Evolutionary conservation across 139 green algal genomes (phyloP).

Genomic region (Chlorella sp.): DNA sequence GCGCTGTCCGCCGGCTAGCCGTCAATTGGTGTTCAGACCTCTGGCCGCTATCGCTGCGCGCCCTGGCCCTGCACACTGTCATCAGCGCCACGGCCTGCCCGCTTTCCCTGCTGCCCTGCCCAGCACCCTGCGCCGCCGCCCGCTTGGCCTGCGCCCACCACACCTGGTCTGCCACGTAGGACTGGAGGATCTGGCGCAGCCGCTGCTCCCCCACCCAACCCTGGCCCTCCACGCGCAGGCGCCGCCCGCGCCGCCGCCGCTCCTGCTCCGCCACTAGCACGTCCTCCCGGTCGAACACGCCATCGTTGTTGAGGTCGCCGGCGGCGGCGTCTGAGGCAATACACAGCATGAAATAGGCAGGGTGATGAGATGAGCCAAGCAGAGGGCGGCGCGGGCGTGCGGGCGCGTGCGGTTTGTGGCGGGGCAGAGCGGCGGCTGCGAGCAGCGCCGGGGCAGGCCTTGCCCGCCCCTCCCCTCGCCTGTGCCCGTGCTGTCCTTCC

Average conservation of each 20-base stretch:
- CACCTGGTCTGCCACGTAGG: background rate
- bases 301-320: background rate
- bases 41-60: background rate
- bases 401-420: too few relatives aligned
- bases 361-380: background rate
- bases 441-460: too few relatives aligned
- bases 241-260: background rate
- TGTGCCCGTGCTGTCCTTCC: too few relatives aligned
- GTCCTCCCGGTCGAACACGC: background rate
- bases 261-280: background rate
- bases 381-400: background rate
- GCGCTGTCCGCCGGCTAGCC: too few relatives aligned
- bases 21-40: too few relatives aligned
- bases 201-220: conserved; percentile 69
- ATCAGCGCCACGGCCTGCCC: background rate
- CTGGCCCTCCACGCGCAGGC: conserved; percentile 59
- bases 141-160: background rate
- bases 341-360: background rate
- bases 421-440: too few relatives aligned
- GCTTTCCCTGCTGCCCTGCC: background rate
- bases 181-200: conserved; percentile 50
- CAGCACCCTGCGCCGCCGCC: background rate
- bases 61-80: background rate
- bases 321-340: background rate
- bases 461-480: too few relatives aligned